Percentiles rank a stretch among this genome's conserved stretches.
Evolutionary conservation across 805 yeast species (phyloP).

Genomic region (Barnettozyma californica): DNA sequence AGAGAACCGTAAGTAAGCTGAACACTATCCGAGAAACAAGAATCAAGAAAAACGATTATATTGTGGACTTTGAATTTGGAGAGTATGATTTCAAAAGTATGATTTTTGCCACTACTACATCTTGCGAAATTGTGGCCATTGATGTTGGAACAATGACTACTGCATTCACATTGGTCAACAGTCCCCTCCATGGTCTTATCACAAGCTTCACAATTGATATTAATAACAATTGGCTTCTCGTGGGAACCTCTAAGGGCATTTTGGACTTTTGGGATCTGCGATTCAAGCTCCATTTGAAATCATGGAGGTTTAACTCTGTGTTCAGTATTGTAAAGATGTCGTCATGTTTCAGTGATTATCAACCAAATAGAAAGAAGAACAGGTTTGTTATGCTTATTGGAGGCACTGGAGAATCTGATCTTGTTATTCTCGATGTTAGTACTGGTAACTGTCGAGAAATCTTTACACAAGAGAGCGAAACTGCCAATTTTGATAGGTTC

Average conservation of each 20-base stretch:
- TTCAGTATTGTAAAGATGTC: conserved; percentile 45
- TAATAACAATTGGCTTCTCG: conserved; percentile 53
- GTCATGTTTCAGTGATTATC: conserved; percentile 37
- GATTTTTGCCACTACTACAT: conserved; percentile 48
- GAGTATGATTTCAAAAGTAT: conserved; percentile 33
- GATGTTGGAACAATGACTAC: conserved; percentile 55
- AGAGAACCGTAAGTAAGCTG: conserved; percentile 14
- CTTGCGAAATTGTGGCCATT: conserved; percentile 43
- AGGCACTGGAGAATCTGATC: conserved; percentile 54
- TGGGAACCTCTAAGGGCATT: conserved; percentile 74
- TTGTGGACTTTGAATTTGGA: conserved; percentile 39
- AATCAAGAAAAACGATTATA: conserved; percentile 35
- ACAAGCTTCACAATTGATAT: conserved; percentile 54
- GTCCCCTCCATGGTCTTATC: conserved; percentile 60
- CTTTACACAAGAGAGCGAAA: conserved; percentile 18
- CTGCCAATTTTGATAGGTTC: conserved; percentile 17
- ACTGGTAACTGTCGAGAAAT: conserved; percentile 50
- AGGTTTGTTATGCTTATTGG: conserved; percentile 57
- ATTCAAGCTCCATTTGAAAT: conserved; percentile 52
- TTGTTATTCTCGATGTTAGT: conserved; percentile 74
- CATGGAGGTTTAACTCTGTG: conserved; percentile 53
- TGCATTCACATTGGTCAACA: conserved; percentile 41
- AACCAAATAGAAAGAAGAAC: conserved; percentile 30
- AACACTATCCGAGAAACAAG: conserved; percentile 37
- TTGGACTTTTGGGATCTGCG: conserved; percentile 80